Evolutionary conservation across 1,139 yeast species (phyloP), one percentile per base, ranked within the genome.

Genomic region (Saccharomyces hybrid): DNA sequence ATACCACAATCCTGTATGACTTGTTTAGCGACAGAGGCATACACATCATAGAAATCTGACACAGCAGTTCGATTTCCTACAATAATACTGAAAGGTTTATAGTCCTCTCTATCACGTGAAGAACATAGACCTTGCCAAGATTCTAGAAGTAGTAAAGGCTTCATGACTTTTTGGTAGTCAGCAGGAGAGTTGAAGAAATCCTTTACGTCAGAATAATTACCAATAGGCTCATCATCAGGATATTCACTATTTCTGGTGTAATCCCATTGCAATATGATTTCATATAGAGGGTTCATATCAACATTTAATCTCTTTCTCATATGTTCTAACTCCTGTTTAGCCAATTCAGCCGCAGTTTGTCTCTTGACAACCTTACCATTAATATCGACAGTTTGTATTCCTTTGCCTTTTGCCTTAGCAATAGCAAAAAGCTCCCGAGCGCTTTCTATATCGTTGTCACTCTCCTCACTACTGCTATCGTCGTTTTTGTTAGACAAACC

Each of bases 71-170:
- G 79, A 48, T 89, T 86, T 11, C 96, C 97, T 44, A 90, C 73
- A 5, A 80, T 73, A 6, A 91, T 65, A 46, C 80, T 79, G 66
- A 93, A 85, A 0, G 96, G 91, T 6, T 66, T 71, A 56, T 82
- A 84, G 29, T 80, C 81, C 1, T 78, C 77, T 25, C 88, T 81
- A 53, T 80, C 81, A 61, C 86, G 84, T 0, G 93, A 82, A 3
- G 88, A 78, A 59, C 83, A 85, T 38, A 95, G 80, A 0, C 90
- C 88, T 65, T 91, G 96, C 98, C 98, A 95, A 59, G 96, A 88
- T 73, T 95, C 99, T 49, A 91, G 73, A 71, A 91, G 74, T 49
- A 95, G 73, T 49, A 95, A 74, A 0, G 99, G 98, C 61, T 84
- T 89, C 65, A 88, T 85, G 0, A 80, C 76, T 41, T 75, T 73